Conservation (phyloP, 1,284 basidiomycete genomes). For the Rhodotorula sp. region DNA sequence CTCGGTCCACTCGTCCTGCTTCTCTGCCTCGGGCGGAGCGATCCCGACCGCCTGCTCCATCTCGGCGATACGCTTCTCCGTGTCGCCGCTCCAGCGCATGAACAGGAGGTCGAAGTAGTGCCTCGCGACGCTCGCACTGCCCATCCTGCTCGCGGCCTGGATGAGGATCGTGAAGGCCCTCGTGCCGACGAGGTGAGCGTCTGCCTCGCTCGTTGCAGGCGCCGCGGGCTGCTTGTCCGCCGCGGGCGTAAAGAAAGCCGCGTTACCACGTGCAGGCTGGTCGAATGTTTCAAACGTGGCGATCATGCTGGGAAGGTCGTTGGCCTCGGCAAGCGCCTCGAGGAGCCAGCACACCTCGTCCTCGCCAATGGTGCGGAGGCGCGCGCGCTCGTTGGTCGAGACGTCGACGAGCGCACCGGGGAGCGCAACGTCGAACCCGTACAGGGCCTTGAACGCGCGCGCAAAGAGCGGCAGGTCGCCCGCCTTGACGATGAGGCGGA, state of each 20-base stretch:
- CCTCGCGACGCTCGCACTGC: slow-evolving; percentile 15
- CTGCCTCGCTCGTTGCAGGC: background rate
- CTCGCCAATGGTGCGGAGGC: slow-evolving; percentile 22
- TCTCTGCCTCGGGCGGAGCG: background rate
- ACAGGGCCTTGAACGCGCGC: slow-evolving; percentile 27
- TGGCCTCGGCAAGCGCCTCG: slow-evolving; percentile 22
- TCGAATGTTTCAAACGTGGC: slow-evolving; percentile 39
- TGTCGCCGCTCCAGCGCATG: slow-evolving; percentile 22
- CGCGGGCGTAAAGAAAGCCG: slow-evolving; percentile 22
- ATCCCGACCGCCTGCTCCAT: slow-evolving; percentile 26
- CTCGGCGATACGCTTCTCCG: slow-evolving; percentile 8
- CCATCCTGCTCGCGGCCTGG: slow-evolving; percentile 22
- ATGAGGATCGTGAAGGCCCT: slow-evolving; percentile 30
- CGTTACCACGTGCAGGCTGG: slow-evolving; percentile 3
- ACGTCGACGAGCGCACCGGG: slow-evolving; percentile 29
- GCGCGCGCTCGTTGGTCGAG: background rate
- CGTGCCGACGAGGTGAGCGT: slow-evolving; percentile 35
- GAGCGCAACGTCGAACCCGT: slow-evolving; percentile 35
- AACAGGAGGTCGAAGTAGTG: slow-evolving; percentile 41
- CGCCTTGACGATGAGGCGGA: slow-evolving; percentile 28
- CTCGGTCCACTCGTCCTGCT: background rate
- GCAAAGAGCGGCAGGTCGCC: slow-evolving; percentile 24
- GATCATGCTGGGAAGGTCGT: slow-evolving; percentile 36
- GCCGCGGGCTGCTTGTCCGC: background rate
- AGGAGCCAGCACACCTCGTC: slow-evolving; percentile 30